A percentile compares a stretch with the other conserved stretches of the same genome.
Conservation (phyloP, 2,329 filamentous ascomycete genomes). For the Aspergillus latus region DNA sequence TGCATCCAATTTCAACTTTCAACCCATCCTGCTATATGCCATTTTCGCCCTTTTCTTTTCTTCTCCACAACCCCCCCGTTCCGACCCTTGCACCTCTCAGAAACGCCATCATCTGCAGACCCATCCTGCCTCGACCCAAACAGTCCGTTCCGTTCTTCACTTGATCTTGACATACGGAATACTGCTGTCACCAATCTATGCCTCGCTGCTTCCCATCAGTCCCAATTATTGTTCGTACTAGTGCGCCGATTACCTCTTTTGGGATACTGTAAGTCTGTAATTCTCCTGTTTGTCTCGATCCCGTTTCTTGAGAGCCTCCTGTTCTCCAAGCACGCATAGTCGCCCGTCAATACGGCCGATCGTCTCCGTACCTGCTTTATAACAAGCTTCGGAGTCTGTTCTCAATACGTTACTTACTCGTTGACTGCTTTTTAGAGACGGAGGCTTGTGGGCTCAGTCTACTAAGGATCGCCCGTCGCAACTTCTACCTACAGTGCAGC, state of each 20-base stretch:
- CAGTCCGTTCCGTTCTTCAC: constrained; percentile 6
- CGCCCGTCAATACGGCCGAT: constrained; percentile 4
- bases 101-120: constrained; percentile 5
- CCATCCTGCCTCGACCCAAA: constrained; percentile 9
- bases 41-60: constrained; percentile 4
- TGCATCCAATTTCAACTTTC: neutral
- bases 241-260: constrained; percentile 4
- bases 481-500: constrained; percentile 19
- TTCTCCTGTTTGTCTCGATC: neutral
- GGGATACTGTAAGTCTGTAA: constrained; percentile 8
- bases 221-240: constrained; percentile 4
- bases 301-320: constrained; percentile 2
- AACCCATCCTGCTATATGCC: neutral
- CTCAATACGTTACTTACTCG: constrained; percentile 9
- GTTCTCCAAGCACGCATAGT: constrained; percentile 10
- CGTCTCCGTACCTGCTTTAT: constrained; percentile 11
- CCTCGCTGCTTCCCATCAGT: constrained; percentile 11
- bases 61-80: neutral
- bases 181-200: constrained; percentile 16
- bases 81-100: constrained; percentile 1
- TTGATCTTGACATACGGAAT: neutral
- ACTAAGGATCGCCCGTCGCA: constrained; percentile 10
- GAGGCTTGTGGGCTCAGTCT: constrained; percentile 16
- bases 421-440: constrained; percentile 14
- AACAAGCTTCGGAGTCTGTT: constrained; percentile 3